Evolutionary conservation across 441 rosid genomes (phyloP).

Genomic region (Pelargonium australe): DNA sequence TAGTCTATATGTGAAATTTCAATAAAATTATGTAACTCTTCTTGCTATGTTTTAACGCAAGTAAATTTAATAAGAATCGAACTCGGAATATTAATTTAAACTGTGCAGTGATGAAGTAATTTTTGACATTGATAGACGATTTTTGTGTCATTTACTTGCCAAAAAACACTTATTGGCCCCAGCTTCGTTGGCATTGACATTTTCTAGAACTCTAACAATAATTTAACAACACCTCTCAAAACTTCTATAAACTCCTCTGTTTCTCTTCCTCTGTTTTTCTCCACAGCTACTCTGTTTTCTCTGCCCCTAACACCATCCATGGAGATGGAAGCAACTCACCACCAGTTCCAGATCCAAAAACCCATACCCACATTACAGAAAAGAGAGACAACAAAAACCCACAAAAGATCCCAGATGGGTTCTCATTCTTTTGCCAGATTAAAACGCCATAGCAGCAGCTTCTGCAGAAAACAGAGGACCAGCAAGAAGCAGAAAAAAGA

Average conservation of each 20-base stretch:
- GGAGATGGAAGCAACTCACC: slow-evolving; percentile 20
- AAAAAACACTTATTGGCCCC: slow-evolving; percentile 27
- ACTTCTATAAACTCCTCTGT: slow-evolving; percentile 14
- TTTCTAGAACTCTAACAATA: slow-evolving; percentile 26
- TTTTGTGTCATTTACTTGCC: slow-evolving; percentile 11
- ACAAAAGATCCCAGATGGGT: slow-evolving; percentile 11
- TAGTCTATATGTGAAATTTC: too few relatives aligned
- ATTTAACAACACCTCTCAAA: slow-evolving; percentile 18
- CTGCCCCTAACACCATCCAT: slow-evolving; percentile 14
- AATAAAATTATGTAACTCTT: too few relatives aligned
- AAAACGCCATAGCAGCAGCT: slow-evolving; percentile 17
- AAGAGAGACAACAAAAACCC: slow-evolving; percentile 8
- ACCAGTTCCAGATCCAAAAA: slow-evolving; percentile 17
- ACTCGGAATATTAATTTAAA: too few relatives aligned
- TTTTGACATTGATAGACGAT: too few relatives aligned
- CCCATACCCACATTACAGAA: slow-evolving; percentile 19
- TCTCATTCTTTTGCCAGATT: slow-evolving; percentile 25
- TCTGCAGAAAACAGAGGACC: slow-evolving; percentile 20
- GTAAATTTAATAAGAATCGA: too few relatives aligned
- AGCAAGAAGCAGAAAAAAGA: slow-evolving; percentile 16
- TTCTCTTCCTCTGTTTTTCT: slow-evolving; percentile 5
- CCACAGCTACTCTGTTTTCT: slow-evolving; percentile 1
- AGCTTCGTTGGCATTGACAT: slow-evolving; percentile 46
- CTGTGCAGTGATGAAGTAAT: too few relatives aligned
- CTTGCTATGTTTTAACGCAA: too few relatives aligned